Evolutionary conservation across 345 rosid genomes (phyloP), one percentile per base, ranked within the genome.

Genomic region (Citrus glauca): DNA sequence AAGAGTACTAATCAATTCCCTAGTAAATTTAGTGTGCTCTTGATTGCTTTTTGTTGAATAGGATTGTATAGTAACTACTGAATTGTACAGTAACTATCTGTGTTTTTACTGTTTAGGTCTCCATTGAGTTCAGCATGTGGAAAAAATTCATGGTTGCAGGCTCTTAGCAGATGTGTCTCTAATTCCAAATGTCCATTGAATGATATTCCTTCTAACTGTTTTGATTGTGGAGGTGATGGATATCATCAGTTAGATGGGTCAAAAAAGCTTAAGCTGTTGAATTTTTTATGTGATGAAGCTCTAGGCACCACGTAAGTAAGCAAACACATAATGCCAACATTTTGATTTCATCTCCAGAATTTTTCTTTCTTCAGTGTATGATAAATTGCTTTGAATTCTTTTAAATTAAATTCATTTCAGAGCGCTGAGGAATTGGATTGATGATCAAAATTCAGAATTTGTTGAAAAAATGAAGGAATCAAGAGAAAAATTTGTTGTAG

Each of bases 271-370:
- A 84, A 77, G 82, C 88, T 92, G 72, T 81, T 92, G 67, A 91
- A 87, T 69, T 84, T 89, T 84, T 63, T 92, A 73, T 92, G 97
- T 22, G 93, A 91, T 80, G 95, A 92, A 78, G 82, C 85, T 38
- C 92, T 91, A 69, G 81, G 88, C 84, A 91, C 90, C 5, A 35
- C 6, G 93, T 92, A 87, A 82, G 94, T 82, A 79, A 50, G 79
- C 28, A 71, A 67, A 9, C 61, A 63, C 40, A 71, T 64, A 48
- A 24, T n/a, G 22, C 9, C 16, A 14, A 64, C 55, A 42, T 25
- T 6, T 17, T 63, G 14, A 57, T 25, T 78, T 28, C 35, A 71
- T 62, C 14, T 59, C 6, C 3, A 24, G 38, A 35, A n/a, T 59
- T 62, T 69, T 63, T 50, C 22, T 24, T 60, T 42, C 30, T 65